These are phyloP conservation scores for Globisporangium spinosum DNA, from an alignment of 352 stramenopile species.

Conservation along the genomic window DNA sequence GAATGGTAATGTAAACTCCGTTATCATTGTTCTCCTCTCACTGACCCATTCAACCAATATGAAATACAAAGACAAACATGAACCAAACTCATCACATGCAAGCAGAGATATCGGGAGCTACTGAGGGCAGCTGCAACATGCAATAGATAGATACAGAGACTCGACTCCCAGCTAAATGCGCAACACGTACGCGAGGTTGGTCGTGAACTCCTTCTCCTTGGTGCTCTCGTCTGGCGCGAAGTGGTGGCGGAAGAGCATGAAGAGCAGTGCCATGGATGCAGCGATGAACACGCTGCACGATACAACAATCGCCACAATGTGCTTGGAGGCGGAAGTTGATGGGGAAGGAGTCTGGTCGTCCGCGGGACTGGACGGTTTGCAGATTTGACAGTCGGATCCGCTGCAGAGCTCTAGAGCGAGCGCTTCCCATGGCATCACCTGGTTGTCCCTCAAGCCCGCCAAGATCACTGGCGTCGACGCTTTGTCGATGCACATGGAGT, in stretches of 20 bases:
- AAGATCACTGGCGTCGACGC: slow-evolving; percentile 11
- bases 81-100: background rate
- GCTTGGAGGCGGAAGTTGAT: slow-evolving; percentile 18
- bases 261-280: slow-evolving; percentile 33
- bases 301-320: slow-evolving; percentile 34
- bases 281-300: slow-evolving; percentile 46
- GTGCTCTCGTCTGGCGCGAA: slow-evolving; percentile 27
- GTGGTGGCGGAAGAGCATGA: slow-evolving; percentile 38
- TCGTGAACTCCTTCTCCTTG: slow-evolving; percentile 53
- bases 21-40: background rate
- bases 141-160: background rate
- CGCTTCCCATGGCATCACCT: background rate
- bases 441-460: background rate
- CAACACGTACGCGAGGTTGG: slow-evolving; percentile 49
- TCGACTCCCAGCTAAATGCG: background rate
- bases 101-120: background rate
- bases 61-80: slow-evolving; percentile 4
- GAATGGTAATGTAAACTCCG: slow-evolving; percentile 3
- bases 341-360: background rate
- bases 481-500: slow-evolving; percentile 26
- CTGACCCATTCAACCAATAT: background rate
- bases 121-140: background rate
- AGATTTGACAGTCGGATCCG: slow-evolving; percentile 12
- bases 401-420: slow-evolving; percentile 27
- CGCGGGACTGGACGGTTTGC: slow-evolving; percentile 9